Conservation (phyloP, 1,284 basidiomycete species). For the Ganoderma meredithae region DNA sequence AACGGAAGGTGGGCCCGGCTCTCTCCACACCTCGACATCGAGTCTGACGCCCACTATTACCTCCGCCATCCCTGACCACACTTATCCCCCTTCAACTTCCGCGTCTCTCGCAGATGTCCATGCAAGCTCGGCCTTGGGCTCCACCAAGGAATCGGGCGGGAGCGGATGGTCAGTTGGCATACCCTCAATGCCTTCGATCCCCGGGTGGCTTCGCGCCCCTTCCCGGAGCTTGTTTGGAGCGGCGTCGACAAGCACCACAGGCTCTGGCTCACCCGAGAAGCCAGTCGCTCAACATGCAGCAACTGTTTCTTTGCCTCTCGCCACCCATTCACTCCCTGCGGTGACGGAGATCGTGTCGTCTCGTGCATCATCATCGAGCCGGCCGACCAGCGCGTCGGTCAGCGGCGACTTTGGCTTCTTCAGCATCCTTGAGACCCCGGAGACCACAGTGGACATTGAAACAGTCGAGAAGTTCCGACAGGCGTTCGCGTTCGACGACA, state of each 20-base stretch:
- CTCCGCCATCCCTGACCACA: slow-evolving; percentile 53
- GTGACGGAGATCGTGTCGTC: slow-evolving; percentile 68
- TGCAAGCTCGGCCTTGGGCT: slow-evolving; percentile 45
- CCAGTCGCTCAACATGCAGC: slow-evolving; percentile 33
- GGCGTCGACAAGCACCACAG: slow-evolving; percentile 26
- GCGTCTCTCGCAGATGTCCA: slow-evolving; percentile 50
- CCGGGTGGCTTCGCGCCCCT: slow-evolving; percentile 73
- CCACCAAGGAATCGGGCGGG: slow-evolving; percentile 7
- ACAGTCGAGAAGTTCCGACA: slow-evolving; percentile 78
- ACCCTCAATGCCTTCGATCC: slow-evolving; percentile 65
- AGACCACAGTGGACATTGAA: slow-evolving; percentile 67
- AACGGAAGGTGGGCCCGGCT: slow-evolving; percentile 35
- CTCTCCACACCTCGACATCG: slow-evolving; percentile 32
- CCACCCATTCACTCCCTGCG: slow-evolving; percentile 34
- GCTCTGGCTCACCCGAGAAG: neutral
- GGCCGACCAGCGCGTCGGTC: slow-evolving; percentile 20
- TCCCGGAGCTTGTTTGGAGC: slow-evolving; percentile 53
- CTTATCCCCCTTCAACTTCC: slow-evolving; percentile 78
- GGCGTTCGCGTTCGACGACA: slow-evolving; percentile 87
- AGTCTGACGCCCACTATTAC: slow-evolving; percentile 35
- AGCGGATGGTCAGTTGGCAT: slow-evolving; percentile 39
- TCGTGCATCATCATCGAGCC: slow-evolving; percentile 45
- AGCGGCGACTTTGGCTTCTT: slow-evolving; percentile 68
- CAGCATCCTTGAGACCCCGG: slow-evolving; percentile 77
- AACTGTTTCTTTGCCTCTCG: slow-evolving; percentile 23